Conservation (phyloP, 2,329 filamentous ascomycete species). For the Colletotrichum cordylinicola region DNA sequence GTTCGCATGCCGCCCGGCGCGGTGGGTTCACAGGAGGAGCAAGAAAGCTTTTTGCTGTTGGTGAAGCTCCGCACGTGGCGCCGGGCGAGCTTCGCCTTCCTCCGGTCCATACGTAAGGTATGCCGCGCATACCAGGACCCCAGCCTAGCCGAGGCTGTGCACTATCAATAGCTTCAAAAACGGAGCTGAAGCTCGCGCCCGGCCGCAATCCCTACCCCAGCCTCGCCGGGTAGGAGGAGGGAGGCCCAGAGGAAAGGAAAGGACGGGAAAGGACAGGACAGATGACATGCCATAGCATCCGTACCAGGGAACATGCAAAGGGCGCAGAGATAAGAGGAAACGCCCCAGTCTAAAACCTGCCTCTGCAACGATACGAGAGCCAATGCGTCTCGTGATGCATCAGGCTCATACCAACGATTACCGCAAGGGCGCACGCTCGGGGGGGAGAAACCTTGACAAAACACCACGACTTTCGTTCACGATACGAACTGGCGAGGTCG, state of each 20-base stretch:
- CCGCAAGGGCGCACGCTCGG: background rate
- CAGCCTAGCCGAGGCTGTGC: slow-evolving; percentile 8
- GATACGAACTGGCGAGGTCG: background rate
- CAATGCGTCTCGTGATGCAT: background rate
- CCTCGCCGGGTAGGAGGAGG: background rate
- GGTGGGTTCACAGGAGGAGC: background rate
- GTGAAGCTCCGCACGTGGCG: background rate
- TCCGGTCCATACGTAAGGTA: background rate
- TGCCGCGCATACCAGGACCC: background rate
- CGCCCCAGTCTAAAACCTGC: background rate
- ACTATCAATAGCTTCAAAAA: slow-evolving; percentile 11
- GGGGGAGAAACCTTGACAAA: background rate
- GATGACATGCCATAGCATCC: background rate
- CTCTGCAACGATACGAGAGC: background rate
- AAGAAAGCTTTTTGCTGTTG: background rate
- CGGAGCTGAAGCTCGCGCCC: background rate
- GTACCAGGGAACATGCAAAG: background rate
- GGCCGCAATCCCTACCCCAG: background rate
- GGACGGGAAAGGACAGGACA: background rate
- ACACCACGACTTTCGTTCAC: background rate
- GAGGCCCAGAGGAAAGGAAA: background rate
- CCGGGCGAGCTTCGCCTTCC: background rate
- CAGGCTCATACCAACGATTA: background rate
- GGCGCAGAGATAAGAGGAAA: background rate
- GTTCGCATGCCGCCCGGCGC: background rate